A percentile compares a stretch with the other conserved stretches of the same genome.
Conservation (phyloP, 192 early-diverging fungal species). For the Coemansia sp. region DNA sequence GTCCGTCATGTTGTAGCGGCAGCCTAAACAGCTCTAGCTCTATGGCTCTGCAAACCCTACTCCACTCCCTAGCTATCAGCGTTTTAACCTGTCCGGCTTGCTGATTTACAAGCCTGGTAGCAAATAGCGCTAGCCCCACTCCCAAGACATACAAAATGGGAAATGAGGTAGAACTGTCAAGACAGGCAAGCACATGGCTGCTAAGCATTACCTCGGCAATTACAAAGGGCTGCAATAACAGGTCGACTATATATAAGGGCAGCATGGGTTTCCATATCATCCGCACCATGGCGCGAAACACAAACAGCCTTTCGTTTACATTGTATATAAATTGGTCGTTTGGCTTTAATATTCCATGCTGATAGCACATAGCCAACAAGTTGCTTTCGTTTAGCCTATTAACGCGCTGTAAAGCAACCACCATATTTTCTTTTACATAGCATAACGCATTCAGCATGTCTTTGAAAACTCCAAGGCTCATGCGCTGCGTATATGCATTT, state of each 20-base stretch:
- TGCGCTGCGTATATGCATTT: not conserved
- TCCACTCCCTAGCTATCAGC: not conserved
- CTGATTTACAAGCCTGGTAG: constrained; percentile 1
- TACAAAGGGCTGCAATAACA: not conserved
- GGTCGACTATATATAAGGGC: not conserved
- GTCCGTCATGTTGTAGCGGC: constrained; percentile 14
- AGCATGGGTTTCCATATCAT: constrained; percentile 7
- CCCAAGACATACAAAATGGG: constrained; percentile 16
- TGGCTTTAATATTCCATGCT: no score
- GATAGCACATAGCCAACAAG: no score
- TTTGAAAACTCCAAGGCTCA: not conserved
- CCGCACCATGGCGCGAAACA: constrained; percentile 2
- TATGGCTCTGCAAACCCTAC: constrained; percentile 12
- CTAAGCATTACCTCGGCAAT: constrained; percentile 4
- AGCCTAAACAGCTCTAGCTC: constrained; percentile 26
- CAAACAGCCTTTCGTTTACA: constrained; percentile 1
- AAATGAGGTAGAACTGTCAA: constrained; percentile 15
- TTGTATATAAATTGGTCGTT: constrained; percentile 3
- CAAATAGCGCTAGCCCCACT: not conserved
- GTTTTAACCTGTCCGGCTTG: not conserved
- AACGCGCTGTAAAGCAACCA: not conserved
- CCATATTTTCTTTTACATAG: not conserved
- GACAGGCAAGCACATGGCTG: constrained; percentile 17
- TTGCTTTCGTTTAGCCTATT: not conserved
- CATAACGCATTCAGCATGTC: not conserved